Conservation (phyloP, 2,329 filamentous ascomycete genomes). For the Penicillium sp. region DNA sequence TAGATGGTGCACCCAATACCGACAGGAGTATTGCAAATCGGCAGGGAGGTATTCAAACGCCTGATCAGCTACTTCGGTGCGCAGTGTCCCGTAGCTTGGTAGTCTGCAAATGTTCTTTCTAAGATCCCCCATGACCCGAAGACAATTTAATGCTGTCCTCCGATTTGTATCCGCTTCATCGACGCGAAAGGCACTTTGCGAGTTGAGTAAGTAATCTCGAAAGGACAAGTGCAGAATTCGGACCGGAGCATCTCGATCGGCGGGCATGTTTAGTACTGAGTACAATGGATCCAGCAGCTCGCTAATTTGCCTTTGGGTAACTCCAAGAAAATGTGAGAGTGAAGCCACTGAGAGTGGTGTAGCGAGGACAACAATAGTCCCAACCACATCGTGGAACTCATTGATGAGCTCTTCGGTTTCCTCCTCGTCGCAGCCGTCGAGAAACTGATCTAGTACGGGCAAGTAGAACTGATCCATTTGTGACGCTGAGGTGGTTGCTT, state of each 20-base stretch:
- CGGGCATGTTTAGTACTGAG: neutral
- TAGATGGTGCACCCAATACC: neutral
- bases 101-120: neutral
- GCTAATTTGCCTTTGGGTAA: neutral
- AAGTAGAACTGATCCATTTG: conserved; percentile 15
- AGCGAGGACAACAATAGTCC: neutral
- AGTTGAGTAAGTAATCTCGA: neutral
- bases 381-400: neutral
- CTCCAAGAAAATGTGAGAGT: neutral
- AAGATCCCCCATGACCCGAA: neutral
- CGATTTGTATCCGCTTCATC: neutral
- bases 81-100: neutral
- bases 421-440: conserved; percentile 11
- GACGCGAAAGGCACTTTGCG: neutral
- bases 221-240: neutral
- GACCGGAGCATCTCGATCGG: neutral
- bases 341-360: neutral
- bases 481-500: no score
- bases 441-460: conserved; percentile 23
- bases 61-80: neutral
- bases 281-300: neutral
- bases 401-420: neutral
- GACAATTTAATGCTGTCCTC: neutral
- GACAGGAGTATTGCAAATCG: neutral
- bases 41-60: neutral